These are phyloP conservation scores for Gracilaria domingensis DNA, from an alignment of 23 red algal genomes.

Conservation along the genomic window DNA sequence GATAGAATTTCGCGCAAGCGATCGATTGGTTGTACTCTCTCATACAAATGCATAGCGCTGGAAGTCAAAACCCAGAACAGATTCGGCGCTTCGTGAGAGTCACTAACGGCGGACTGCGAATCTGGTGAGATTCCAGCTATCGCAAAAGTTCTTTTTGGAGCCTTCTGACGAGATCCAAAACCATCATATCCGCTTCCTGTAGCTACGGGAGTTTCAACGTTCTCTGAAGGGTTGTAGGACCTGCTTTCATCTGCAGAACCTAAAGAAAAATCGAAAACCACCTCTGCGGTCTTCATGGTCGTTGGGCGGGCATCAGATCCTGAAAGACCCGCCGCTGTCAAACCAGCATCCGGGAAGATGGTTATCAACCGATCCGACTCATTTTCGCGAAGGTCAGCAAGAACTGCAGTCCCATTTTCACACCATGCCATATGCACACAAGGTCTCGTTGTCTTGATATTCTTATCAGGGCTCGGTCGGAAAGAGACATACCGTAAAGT, in stretches of 20 bases:
- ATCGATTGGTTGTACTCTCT: constrained; percentile 65
- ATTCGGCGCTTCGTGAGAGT: constrained; percentile 9
- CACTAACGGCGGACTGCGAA: background rate
- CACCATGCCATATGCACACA: constrained; percentile 75
- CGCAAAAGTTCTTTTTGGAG: constrained; percentile 48
- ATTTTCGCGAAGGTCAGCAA: constrained; percentile 53
- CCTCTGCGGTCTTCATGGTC: constrained; percentile 36
- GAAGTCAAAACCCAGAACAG: constrained; percentile 78
- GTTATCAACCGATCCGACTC: constrained; percentile 51
- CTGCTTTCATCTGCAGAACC: constrained; percentile 10
- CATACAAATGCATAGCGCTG: constrained; percentile 60
- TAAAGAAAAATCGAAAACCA: constrained; percentile 42
- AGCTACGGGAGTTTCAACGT: background rate
- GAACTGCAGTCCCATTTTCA: constrained; percentile 47
- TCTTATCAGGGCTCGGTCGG: constrained; percentile 53
- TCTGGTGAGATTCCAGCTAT: constrained; percentile 38
- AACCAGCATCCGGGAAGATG: constrained; percentile 39
- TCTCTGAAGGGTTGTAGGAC: background rate
- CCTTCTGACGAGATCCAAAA: constrained; percentile 19
- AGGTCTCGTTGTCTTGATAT: constrained; percentile 38
- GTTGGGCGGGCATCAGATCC: background rate
- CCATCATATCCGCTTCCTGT: constrained; percentile 1
- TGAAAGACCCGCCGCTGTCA: constrained; percentile 15
- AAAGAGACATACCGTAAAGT: constrained; percentile 48
- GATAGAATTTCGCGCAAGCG: constrained; percentile 61